Evolutionary conservation across 345 rosid genomes (phyloP).

Genomic region (Nephelium lappaceum): DNA sequence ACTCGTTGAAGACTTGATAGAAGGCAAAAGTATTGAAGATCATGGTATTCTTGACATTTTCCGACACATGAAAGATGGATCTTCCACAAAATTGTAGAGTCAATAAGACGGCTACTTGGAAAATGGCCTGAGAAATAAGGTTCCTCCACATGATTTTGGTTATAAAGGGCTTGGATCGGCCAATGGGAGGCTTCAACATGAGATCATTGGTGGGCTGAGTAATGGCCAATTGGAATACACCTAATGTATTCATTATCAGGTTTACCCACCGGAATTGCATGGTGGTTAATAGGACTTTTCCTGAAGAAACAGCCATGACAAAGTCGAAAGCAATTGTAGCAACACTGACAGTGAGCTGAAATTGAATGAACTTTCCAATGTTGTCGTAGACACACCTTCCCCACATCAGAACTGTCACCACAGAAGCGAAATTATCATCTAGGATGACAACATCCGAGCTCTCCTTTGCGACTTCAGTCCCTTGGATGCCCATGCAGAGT

Average conservation of each 20-base stretch:
- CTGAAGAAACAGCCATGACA: slow-evolving; percentile 39
- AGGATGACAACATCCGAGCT: slow-evolving; percentile 46
- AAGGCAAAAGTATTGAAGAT: slow-evolving; percentile 44
- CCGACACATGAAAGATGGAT: slow-evolving; percentile 29
- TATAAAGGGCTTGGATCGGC: slow-evolving; percentile 37
- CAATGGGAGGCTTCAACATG: slow-evolving; percentile 39
- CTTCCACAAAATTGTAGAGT: slow-evolving; percentile 40
- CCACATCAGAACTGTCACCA: slow-evolving; percentile 38
- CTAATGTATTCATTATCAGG: slow-evolving; percentile 49
- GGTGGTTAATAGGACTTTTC: slow-evolving; percentile 43
- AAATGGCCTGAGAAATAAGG: slow-evolving; percentile 41
- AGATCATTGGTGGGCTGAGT: slow-evolving; percentile 35
- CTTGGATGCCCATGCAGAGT: slow-evolving; percentile 45
- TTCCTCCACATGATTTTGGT: slow-evolving; percentile 50
- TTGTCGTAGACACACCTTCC: slow-evolving; percentile 49
- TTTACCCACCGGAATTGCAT: slow-evolving; percentile 52
- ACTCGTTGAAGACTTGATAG: slow-evolving; percentile 41
- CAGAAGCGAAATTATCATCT: slow-evolving; percentile 43
- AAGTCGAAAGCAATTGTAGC: slow-evolving; percentile 45
- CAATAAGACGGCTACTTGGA: slow-evolving; percentile 36
- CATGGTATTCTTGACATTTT: slow-evolving; percentile 34
- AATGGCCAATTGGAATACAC: slow-evolving; percentile 44
- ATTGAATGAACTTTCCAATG: slow-evolving; percentile 46
- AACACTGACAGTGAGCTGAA: slow-evolving; percentile 48
- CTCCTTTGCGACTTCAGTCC: slow-evolving; percentile 44